Conservation (phyloP, 2,329 filamentous ascomycete species). For the Talaromyces sp. region DNA sequence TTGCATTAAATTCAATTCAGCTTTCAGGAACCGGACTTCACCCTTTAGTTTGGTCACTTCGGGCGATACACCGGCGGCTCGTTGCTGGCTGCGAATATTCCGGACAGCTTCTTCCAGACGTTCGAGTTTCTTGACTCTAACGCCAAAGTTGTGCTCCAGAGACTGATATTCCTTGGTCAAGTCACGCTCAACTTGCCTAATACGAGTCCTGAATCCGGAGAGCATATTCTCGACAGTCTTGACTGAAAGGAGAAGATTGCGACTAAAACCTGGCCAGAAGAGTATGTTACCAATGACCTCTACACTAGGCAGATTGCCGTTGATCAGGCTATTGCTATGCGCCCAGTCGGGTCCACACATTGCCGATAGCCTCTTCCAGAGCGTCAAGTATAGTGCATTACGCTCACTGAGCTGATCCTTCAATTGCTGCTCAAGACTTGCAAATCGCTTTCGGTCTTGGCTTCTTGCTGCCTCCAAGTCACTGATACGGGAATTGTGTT, state of each 20-base stretch:
- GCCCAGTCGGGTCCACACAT: conserved; percentile 92
- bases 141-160: conserved; percentile 76
- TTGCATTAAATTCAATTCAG: conserved; percentile 67
- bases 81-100: conserved; percentile 50
- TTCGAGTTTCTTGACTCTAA: conserved; percentile 80
- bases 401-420: conserved; percentile 86
- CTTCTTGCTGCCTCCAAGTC: conserved; percentile 81
- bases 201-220: conserved; percentile 71
- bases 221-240: conserved; percentile 84
- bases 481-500: conserved; percentile 77
- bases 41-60: conserved; percentile 60
- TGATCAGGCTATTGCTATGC: conserved; percentile 83
- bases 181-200: conserved; percentile 83
- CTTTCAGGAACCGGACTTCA: conserved; percentile 61
- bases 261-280: conserved; percentile 73
- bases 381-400: conserved; percentile 79
- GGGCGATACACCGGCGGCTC: conserved; percentile 41
- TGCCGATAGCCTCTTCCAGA: conserved; percentile 84
- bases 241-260: conserved; percentile 81
- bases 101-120: conserved; percentile 77
- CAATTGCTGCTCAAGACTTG: conserved; percentile 72
- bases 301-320: conserved; percentile 78
- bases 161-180: conserved; percentile 88
- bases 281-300: conserved; percentile 85
- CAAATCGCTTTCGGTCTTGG: conserved; percentile 74